Conservation (phyloP, 345 rosid species). For the Hibiscus syriacus region DNA sequence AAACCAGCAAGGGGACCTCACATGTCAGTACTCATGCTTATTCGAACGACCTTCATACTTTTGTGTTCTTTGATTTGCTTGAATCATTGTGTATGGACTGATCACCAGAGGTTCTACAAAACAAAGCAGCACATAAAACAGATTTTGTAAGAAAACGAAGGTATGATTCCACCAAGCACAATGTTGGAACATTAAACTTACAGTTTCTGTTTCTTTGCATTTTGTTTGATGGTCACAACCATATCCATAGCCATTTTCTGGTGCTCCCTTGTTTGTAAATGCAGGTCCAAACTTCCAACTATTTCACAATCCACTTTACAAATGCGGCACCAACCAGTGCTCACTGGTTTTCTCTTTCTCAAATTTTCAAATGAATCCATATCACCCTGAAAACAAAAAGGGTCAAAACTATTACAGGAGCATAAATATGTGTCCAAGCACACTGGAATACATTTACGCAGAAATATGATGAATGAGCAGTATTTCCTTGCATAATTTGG, state of each 20-base stretch:
- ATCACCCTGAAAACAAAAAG: constrained; percentile 32
- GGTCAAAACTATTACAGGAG: constrained; percentile 6
- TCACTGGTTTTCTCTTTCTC: constrained; percentile 43
- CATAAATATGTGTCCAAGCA: background rate
- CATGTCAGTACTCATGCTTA: constrained; percentile 25
- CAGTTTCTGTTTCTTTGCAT: constrained; percentile 67
- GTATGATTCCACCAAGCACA: constrained; percentile 1
- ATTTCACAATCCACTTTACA: constrained; percentile 76
- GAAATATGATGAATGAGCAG: constrained; percentile 2
- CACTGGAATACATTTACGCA: background rate
- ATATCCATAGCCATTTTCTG: constrained; percentile 67
- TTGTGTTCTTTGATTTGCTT: constrained; percentile 33
- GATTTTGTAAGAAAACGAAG: background rate
- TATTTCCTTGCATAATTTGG: background rate
- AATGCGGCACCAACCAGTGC: constrained; percentile 63
- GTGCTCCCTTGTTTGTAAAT: constrained; percentile 70
- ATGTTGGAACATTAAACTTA: constrained; percentile 18
- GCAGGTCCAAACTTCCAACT: constrained; percentile 61
- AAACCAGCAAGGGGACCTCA: constrained; percentile 22
- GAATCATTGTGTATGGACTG: constrained; percentile 33
- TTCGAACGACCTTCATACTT: constrained; percentile 39
- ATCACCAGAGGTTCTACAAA: constrained; percentile 33
- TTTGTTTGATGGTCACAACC: constrained; percentile 48
- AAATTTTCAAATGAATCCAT: constrained; percentile 39
- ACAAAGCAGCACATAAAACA: background rate